Conservation (phyloP, 352 stramenopile genomes). For the Phytopythium mirpurense region DNA sequence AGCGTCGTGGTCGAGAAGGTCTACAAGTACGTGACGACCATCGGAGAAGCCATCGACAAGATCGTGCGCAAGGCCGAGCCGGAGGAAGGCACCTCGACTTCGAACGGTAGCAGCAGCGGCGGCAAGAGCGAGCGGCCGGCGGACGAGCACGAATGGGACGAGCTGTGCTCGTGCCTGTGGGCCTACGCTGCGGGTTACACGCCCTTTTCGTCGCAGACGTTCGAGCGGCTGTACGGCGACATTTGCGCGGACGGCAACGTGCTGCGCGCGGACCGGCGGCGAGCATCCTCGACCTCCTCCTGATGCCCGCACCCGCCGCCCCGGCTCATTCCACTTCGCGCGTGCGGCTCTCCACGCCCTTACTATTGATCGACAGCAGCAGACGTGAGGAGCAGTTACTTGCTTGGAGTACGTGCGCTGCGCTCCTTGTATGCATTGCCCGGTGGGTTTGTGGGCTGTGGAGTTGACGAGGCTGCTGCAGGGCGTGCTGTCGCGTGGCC, state of each 20-base stretch:
- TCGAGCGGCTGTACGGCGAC: conserved; percentile 85
- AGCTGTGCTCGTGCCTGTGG: conserved; percentile 77
- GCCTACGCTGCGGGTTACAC: conserved; percentile 73
- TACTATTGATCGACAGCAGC: neutral
- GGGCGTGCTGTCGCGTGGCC: neutral
- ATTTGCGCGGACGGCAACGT: conserved; percentile 69
- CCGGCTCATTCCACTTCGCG: neutral
- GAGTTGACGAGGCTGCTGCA: neutral
- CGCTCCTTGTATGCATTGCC: neutral
- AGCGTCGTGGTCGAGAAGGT: conserved; percentile 85
- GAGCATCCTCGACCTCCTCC: neutral
- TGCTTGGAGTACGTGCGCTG: neutral
- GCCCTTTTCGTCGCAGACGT: conserved; percentile 62
- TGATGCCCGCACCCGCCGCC: neutral
- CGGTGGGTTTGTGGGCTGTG: too few species aligned
- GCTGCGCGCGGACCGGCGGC: conserved; percentile 19
- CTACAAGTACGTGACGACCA: conserved; percentile 82
- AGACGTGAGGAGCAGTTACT: neutral
- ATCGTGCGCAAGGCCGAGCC: conserved; percentile 49
- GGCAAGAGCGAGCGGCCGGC: conserved; percentile 10
- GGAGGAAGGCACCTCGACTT: neutral
- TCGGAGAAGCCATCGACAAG: conserved; percentile 75
- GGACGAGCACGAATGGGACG: conserved; percentile 47
- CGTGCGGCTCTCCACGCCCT: too few species aligned
- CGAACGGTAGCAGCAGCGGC: neutral